Percentiles rank a stretch among this genome's conserved stretches.
Conservation (phyloP, 2,329 filamentous ascomycete species). For the Talaromyces sp. region DNA sequence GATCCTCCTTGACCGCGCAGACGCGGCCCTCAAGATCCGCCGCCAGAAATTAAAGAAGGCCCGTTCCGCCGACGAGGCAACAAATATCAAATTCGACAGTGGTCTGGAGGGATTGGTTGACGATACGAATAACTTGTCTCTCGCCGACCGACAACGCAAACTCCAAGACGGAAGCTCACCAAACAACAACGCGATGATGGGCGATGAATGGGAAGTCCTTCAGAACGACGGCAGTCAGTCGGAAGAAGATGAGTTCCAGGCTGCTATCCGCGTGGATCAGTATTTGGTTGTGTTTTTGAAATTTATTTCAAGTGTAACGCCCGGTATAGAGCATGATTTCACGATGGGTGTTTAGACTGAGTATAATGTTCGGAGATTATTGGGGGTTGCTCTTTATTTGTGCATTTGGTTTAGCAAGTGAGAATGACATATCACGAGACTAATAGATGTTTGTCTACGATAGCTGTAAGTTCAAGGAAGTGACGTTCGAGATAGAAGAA, state of each 20-base stretch:
- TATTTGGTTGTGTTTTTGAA: slow-evolving; percentile 53
- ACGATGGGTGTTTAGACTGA: slow-evolving; percentile 77
- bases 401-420: background rate
- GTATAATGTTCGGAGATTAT: background rate
- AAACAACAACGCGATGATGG: slow-evolving; percentile 24
- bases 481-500: background rate
- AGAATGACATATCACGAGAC: background rate
- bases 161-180: background rate
- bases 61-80: slow-evolving; percentile 44
- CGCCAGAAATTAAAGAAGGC: slow-evolving; percentile 72
- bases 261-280: slow-evolving; percentile 50
- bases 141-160: slow-evolving; percentile 48
- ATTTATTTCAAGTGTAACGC: slow-evolving; percentile 86
- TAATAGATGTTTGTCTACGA: too few relatives aligned
- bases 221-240: slow-evolving; percentile 44
- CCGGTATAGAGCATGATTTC: slow-evolving; percentile 95
- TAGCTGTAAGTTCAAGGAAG: too few relatives aligned
- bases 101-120: slow-evolving; percentile 86
- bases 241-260: slow-evolving; percentile 45
- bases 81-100: slow-evolving; percentile 48
- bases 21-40: slow-evolving; percentile 85
- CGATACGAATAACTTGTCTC: slow-evolving; percentile 63
- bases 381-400: background rate
- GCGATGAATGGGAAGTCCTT: slow-evolving; percentile 63
- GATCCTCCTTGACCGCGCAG: slow-evolving; percentile 87